Evolutionary conservation across 2,329 filamentous ascomycete genomes (phyloP), one percentile per base, ranked within the genome.

Genomic region (Pseudogymnoascus sp.): DNA sequence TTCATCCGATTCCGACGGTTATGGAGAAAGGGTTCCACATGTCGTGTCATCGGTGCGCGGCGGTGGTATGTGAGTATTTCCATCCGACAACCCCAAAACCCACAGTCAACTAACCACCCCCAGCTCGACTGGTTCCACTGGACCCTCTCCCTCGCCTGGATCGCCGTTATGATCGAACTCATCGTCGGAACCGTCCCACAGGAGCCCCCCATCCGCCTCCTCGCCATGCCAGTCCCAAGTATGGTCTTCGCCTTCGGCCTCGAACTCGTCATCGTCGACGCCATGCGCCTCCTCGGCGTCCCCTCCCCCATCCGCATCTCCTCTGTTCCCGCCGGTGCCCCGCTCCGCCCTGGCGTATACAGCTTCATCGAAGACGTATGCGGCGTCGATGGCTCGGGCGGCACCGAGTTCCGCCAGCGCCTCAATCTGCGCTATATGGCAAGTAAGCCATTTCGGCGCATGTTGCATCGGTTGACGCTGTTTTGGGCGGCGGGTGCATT

Each of bases 51-150:
- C 63, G 78, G 78, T 12, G 78, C 77, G 2, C 67, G 75, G 58
- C 71, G 79, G 58, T 71, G 69, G 63, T 77, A 77, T 63, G 73
- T 74, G 63, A 62, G 72, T 52, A 30, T 11, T 2, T 8, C 14
- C 14, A n/a, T 9, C 12, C 2, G 2, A 66, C 12, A 45, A 7
- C 23, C 12, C 33, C 5, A 22, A 12, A 19, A 28, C 60, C 60
- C n/a, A 62, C n/a, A 30, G 2, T 9, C n/a, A n/a, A 30, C 30
- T 42, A 61, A 69, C 59, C 12, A 65, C 33, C 63, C 64, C 66
- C 73, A 80, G 70, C 74, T 84, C 14, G 82, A 84, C 63, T 83
- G 77, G 75, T 83, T 84, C 69, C 82, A 84, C 63, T 83, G 81
- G 81, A 82, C 82, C 66, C 77, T 82, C 52, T 78, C 78, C 2